Evolutionary conservation across 495 filamentous ascomycete genomes (phyloP).

Genomic region (Rostrohypoxylon terebratum): DNA sequence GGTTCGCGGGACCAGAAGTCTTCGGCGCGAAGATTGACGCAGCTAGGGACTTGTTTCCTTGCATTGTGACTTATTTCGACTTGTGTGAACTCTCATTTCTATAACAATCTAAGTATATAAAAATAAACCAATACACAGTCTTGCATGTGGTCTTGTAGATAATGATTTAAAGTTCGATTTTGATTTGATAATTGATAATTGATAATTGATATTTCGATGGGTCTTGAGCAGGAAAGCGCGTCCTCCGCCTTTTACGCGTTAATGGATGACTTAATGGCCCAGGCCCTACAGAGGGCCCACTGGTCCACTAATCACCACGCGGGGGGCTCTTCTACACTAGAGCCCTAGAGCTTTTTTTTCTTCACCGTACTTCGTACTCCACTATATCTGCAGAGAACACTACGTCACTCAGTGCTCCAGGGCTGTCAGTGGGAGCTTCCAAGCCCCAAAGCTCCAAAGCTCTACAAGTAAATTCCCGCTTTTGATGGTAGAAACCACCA

Average conservation of each 20-base stretch:
- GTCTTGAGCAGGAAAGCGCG: constrained; percentile 32
- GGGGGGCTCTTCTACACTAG: not conserved
- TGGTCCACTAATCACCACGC: constrained; percentile 14
- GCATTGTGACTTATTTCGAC: constrained; percentile 35
- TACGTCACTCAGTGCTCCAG: constrained; percentile 15
- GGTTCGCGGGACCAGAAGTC: constrained; percentile 56
- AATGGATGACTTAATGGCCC: constrained; percentile 43
- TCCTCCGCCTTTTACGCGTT: constrained; percentile 48
- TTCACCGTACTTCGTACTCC: too few relatives aligned
- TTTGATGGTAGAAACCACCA: not conserved
- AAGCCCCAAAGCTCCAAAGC: constrained; percentile 12
- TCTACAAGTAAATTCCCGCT: not conserved
- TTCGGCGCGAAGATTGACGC: constrained; percentile 57
- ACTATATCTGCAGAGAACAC: not conserved
- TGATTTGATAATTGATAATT: not conserved
- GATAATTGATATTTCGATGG: constrained; percentile 26
- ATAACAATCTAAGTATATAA: not conserved
- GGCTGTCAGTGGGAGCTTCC: not conserved
- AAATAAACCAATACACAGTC: too few relatives aligned
- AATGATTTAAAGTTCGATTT: not conserved
- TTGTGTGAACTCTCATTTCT: constrained; percentile 11
- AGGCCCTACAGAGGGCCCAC: too few relatives aligned
- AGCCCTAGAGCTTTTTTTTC: not conserved
- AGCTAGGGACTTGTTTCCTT: constrained; percentile 48
- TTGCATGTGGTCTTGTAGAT: not conserved